Base-by-base conservation (phyloP, 2,329 filamentous ascomycete species). In the Gaeumannomyces tritici region DNA sequence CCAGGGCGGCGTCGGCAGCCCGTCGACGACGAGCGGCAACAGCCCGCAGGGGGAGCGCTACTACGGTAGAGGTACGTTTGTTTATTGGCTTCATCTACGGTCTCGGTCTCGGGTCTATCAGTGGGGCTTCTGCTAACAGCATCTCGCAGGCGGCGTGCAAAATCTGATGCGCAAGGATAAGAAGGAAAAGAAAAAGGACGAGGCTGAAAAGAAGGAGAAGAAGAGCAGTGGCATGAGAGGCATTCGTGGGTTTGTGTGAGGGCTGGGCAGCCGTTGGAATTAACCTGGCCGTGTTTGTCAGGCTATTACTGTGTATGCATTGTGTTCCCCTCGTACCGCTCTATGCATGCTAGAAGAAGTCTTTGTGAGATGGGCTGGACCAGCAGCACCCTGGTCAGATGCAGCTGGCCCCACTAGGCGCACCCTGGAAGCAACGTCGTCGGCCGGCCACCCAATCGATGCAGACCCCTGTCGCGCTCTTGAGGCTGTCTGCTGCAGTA, bases 121-220 rank as follows among this genome's bases (percentile, higher is more conserved):
- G 6, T n/a, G 2, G 13, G n/a, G 5, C 42, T 55, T 7, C 55
- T 6, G 78, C 79, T 66, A 72, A 77, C 21, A 77, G 73, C 24
- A 13, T 58, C 60, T 58, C 26, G n/a, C 67, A 79, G 80, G 80
- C 24, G 78, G 79, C 27, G 73, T 80, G 11, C 79, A 81, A 65
- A 82, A 79, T 67, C 70, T 75, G 33, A 70, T 76, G 1, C 77
- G 77, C 4, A 79, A 82, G 66, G 79, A 83, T 2, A 76, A 75
- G 67, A 83, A 82, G 64, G 79, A 81, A 42, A 80, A 79, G 65
- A 73, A 73, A 57, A 74, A 73, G 54, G 77, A 80, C 7, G 79
- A 80, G 13, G 67, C 74, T 62, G 73, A 33, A 11, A 33, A 80
- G 64, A 79, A 79, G 63, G 73, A 77, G 21, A 78, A 76, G 68